Conservation (phyloP, 2,329 filamentous ascomycete species). For the Cryoendolithus antarcticus region DNA sequence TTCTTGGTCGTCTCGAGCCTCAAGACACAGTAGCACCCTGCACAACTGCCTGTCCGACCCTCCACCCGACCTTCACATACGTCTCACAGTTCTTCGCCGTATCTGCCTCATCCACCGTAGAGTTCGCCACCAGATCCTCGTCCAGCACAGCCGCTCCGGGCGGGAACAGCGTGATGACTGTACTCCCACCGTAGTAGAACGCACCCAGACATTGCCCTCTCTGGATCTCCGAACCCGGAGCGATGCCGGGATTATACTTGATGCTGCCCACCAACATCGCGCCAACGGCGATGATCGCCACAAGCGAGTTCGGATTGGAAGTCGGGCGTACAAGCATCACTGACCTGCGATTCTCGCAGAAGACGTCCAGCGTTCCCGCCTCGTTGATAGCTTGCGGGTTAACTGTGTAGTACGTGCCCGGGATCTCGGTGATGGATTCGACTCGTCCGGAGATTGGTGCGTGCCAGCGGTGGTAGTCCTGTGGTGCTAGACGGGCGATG, state of each 20-base stretch:
- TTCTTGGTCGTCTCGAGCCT: too few species aligned
- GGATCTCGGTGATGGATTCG: conserved; percentile 24
- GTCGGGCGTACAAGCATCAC: conserved; percentile 27
- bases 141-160: conserved; percentile 26
- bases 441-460: conserved; percentile 23
- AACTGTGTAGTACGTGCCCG: conserved; percentile 30
- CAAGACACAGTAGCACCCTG: background rate
- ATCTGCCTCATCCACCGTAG: conserved; percentile 8
- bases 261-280: conserved; percentile 34
- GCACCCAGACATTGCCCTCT: conserved; percentile 30
- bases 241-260: conserved; percentile 25
- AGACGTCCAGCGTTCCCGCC: conserved; percentile 29
- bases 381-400: conserved; percentile 33
- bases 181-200: conserved; percentile 32
- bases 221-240: conserved; percentile 20
- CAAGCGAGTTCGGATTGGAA: conserved; percentile 20
- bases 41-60: conserved; percentile 11
- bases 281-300: conserved; percentile 30
- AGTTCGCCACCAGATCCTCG: conserved; percentile 28
- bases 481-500: conserved; percentile 29
- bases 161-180: conserved; percentile 29
- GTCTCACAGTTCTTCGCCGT: conserved; percentile 28
- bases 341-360: conserved; percentile 30
- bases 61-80: conserved; percentile 27
- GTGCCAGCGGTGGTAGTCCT: conserved; percentile 33